phyloP scores from a whole-genome alignment of 2,329 filamentous ascomycete species.

The Scedosporium dehoogii region DNA sequence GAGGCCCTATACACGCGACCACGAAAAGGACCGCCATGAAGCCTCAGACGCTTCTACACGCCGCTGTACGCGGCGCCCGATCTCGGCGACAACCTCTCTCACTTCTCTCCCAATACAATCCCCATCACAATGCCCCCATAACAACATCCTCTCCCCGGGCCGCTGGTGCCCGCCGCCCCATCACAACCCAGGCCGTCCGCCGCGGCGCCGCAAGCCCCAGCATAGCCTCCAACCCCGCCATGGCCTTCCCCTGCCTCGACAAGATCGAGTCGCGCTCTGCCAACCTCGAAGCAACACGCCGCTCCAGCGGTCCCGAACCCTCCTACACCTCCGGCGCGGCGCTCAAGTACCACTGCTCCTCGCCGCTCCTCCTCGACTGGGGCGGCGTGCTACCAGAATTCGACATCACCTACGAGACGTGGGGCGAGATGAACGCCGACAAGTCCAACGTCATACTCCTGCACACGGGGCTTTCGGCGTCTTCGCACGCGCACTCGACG shows the following conservation, averaged over 20 bases:
- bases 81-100: constrained; percentile 4
- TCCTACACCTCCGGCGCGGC: constrained; percentile 90
- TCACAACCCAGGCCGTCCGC: constrained; percentile 2
- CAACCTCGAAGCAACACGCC: constrained; percentile 43
- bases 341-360: constrained; percentile 60
- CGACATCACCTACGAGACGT: constrained; percentile 85
- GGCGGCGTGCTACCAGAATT: constrained; percentile 86
- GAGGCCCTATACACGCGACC: no score
- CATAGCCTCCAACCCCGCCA: constrained; percentile 64
- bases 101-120: not conserved
- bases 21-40: not conserved
- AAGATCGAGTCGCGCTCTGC: constrained; percentile 71
- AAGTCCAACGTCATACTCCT: constrained; percentile 83
- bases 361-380: constrained; percentile 83
- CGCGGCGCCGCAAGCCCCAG: constrained; percentile 2
- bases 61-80: not conserved
- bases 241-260: constrained; percentile 85
- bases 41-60: not conserved
- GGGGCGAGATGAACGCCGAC: constrained; percentile 72
- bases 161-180: not conserved
- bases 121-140: not conserved
- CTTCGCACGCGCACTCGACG: constrained; percentile 94
- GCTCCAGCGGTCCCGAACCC: constrained; percentile 76
- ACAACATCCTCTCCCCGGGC: not conserved
- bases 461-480: constrained; percentile 92